Evolutionary conservation across 1,284 basidiomycete species (phyloP).

Genomic region (Pholiota adiposa): DNA sequence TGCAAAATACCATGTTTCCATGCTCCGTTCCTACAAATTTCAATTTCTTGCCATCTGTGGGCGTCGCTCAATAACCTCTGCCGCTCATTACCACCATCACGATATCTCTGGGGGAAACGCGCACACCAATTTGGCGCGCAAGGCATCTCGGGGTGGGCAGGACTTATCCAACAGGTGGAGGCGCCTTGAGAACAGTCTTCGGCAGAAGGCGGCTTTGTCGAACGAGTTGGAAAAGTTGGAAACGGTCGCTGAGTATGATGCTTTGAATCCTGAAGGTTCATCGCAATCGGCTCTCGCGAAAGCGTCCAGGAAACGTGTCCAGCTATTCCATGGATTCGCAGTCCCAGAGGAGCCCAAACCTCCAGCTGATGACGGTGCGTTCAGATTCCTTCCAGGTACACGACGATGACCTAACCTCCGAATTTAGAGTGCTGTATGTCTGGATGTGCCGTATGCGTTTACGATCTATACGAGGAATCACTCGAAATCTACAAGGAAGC

Average conservation of each 20-base stretch:
- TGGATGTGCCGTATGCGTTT: conserved; percentile 87
- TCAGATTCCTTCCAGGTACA: not conserved
- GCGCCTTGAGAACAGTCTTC: conserved; percentile 56
- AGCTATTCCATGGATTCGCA: conserved; percentile 56
- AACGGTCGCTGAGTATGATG: conserved; percentile 17
- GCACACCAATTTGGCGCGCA: conserved; percentile 9
- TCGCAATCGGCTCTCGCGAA: not conserved
- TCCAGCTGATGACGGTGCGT: conserved; percentile 68
- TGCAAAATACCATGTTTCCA: conserved; percentile 24
- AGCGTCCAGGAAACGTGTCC: conserved; percentile 16
- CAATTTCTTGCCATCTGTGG: conserved; percentile 9
- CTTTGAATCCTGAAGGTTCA: conserved; percentile 7
- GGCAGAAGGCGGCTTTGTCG: conserved; percentile 46
- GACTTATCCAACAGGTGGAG: conserved; percentile 53
- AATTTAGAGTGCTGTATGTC: conserved; percentile 88
- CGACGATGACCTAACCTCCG: not conserved
- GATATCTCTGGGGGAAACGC: conserved; percentile 12
- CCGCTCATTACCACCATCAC: conserved; percentile 10
- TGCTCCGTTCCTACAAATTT: conserved; percentile 16
- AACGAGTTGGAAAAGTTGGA: conserved; percentile 38
- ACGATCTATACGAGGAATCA: conserved; percentile 85
- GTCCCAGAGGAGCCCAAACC: conserved; percentile 63
- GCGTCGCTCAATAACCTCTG: conserved; percentile 19
- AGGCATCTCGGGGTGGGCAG: conserved; percentile 33
- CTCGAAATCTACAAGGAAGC: conserved; percentile 67